Percentiles rank a stretch among this genome's conserved stretches.
These are phyloP conservation scores for Capsicum pubescens DNA, from an alignment of 257 asterid genomes.

Conservation along the genomic window DNA sequence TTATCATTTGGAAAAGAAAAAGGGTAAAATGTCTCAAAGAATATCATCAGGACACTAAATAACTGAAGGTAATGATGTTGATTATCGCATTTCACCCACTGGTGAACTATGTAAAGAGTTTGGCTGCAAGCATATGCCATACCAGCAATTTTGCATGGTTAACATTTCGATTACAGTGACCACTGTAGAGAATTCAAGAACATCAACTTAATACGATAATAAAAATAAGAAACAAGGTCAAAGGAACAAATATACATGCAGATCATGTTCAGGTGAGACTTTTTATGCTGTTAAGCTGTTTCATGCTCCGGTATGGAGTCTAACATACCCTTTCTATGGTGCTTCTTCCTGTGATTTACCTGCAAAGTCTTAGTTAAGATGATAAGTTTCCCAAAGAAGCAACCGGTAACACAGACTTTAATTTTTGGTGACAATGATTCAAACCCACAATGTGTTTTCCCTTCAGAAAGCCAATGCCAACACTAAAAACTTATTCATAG, in stretches of 20 bases:
- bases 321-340: conserved; percentile 52
- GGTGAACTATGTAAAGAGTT: too few relatives aligned
- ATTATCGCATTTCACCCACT: too few relatives aligned
- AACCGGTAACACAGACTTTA: conserved; percentile 88
- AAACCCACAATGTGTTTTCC: conserved; percentile 57
- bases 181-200: too few relatives aligned
- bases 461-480: conserved; percentile 63
- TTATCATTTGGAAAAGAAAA: neutral
- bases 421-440: conserved; percentile 62
- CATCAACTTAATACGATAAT: too few relatives aligned
- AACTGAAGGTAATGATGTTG: neutral
- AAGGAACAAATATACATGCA: too few relatives aligned
- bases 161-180: too few relatives aligned
- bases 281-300: conserved; percentile 38
- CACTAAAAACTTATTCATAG: too few relatives aligned
- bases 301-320: conserved; percentile 76
- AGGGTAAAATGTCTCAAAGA: neutral
- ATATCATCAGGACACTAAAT: conserved; percentile 13
- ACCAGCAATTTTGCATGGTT: too few relatives aligned
- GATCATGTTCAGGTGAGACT: too few relatives aligned
- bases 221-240: too few relatives aligned
- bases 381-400: conserved; percentile 73
- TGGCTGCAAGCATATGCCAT: too few relatives aligned
- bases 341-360: conserved; percentile 65
- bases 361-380: conserved; percentile 78